Conservation (phyloP, 1,284 basidiomycete genomes). For the Limonomyces culmigenus region DNA sequence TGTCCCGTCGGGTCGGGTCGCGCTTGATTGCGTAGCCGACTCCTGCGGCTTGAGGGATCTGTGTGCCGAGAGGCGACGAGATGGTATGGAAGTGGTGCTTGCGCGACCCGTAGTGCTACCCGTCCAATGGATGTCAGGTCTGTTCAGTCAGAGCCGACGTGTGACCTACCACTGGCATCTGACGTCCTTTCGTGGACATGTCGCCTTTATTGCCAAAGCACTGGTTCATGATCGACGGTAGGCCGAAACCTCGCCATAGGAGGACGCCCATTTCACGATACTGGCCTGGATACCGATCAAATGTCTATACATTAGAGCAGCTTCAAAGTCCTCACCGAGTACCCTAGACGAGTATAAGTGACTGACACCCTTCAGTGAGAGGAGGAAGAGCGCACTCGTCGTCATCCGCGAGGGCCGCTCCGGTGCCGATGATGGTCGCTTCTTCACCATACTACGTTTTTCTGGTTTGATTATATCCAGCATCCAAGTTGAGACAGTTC, state of each 20-base stretch:
- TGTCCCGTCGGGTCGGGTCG: slow-evolving; percentile 52
- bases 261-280: slow-evolving; percentile 86
- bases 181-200: slow-evolving; percentile 68
- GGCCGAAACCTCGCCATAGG: slow-evolving; percentile 69
- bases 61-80: slow-evolving; percentile 86
- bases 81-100: slow-evolving; percentile 86
- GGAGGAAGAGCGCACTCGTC: slow-evolving; percentile 57
- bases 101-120: slow-evolving; percentile 73
- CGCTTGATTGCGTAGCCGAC: slow-evolving; percentile 82
- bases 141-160: background rate
- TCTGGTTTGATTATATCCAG: no score
- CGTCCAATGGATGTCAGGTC: slow-evolving; percentile 1
- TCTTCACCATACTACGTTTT: slow-evolving; percentile 78
- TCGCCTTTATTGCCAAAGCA: slow-evolving; percentile 80
- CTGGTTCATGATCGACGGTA: slow-evolving; percentile 69
- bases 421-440: slow-evolving; percentile 80
- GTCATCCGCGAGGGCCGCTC: slow-evolving; percentile 65
- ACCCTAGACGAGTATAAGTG: slow-evolving; percentile 44
- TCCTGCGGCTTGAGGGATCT: slow-evolving; percentile 92
- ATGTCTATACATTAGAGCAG: slow-evolving; percentile 2
- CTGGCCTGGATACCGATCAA: slow-evolving; percentile 32
- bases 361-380: background rate
- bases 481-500: no score
- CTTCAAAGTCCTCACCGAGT: slow-evolving; percentile 1
- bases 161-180: slow-evolving; percentile 66